Percentiles rank a stretch among this genome's conserved stretches.
Evolutionary conservation across 2,329 filamentous ascomycete species (phyloP).

Genomic region (Coleophoma crateriformis): DNA sequence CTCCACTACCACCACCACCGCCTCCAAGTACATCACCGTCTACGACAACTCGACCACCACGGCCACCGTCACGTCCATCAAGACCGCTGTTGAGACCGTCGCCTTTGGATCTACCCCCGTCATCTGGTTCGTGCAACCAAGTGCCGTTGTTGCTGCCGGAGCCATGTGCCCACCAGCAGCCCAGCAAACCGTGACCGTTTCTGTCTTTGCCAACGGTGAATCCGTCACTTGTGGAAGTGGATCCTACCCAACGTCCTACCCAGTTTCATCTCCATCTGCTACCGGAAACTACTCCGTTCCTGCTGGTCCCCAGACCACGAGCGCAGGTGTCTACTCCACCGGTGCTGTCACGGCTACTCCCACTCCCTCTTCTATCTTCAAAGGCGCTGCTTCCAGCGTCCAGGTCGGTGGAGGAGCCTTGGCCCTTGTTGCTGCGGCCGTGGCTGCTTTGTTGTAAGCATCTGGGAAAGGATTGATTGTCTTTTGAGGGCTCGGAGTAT

Average conservation of each 20-base stretch:
- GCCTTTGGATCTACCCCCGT: not conserved
- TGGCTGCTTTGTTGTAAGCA: not conserved
- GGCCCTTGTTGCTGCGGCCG: not conserved
- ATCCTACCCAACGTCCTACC: not conserved
- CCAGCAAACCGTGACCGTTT: constrained; percentile 2
- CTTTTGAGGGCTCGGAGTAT: no score
- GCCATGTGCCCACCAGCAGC: constrained; percentile 1
- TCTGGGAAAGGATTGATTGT: no score
- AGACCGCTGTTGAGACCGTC: constrained; percentile 1
- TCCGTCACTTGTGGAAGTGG: not conserved
- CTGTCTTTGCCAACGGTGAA: not conserved
- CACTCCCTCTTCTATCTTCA: not conserved
- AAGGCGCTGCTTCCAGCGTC: not conserved
- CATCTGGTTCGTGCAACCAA: constrained; percentile 3
- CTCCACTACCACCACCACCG: constrained; percentile 10
- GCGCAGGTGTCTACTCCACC: not conserved
- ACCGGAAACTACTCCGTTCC: not conserved
- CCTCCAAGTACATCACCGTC: constrained; percentile 12
- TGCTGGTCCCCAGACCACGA: not conserved
- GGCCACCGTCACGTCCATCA: constrained; percentile 4
- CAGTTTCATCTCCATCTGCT: not conserved
- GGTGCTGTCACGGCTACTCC: not conserved
- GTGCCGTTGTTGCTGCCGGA: not conserved
- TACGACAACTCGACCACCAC: constrained; percentile 8
- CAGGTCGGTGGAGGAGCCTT: not conserved